Evolutionary conservation across 768 basidiomycete genomes (phyloP).

Genomic region (Tulasnella sp.): DNA sequence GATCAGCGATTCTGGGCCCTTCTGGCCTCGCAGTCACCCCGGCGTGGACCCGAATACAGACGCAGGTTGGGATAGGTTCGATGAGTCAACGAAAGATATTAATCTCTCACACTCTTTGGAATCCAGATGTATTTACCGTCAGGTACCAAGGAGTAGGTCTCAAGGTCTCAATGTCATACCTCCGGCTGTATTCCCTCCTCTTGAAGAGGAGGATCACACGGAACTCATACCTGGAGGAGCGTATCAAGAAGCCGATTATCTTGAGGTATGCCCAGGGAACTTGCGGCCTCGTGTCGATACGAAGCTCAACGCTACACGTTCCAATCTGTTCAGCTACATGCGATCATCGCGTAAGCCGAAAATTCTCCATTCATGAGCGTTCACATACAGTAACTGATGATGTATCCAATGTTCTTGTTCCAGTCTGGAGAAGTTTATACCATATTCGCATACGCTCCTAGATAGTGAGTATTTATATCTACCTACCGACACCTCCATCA

Average conservation of each 20-base stretch:
- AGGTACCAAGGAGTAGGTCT: not conserved
- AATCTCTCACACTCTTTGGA: not conserved
- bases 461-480: constrained; percentile 26
- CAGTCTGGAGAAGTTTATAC: constrained; percentile 39
- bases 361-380: too few relatives aligned
- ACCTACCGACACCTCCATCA: too few relatives aligned
- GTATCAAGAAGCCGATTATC: not conserved
- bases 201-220: not conserved
- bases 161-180: not conserved
- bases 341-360: not conserved
- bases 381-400: too few relatives aligned
- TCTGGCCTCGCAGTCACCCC: constrained; percentile 34
- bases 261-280: not conserved
- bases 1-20: constrained; percentile 38
- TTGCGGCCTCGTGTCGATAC: too few relatives aligned
- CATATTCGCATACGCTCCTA: constrained; percentile 26
- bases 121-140: not conserved
- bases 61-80: constrained; percentile 32
- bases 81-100: not conserved
- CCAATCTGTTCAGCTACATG: not conserved
- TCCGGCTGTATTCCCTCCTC: not conserved
- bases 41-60: constrained; percentile 45
- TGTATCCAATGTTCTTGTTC: too few relatives aligned
- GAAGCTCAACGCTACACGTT: too few relatives aligned
- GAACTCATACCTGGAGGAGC: not conserved